Evolutionary conservation across 306 rosid species (phyloP), one percentile per base, ranked within the genome.

Genomic region (Vigna reflexopilosa): DNA sequence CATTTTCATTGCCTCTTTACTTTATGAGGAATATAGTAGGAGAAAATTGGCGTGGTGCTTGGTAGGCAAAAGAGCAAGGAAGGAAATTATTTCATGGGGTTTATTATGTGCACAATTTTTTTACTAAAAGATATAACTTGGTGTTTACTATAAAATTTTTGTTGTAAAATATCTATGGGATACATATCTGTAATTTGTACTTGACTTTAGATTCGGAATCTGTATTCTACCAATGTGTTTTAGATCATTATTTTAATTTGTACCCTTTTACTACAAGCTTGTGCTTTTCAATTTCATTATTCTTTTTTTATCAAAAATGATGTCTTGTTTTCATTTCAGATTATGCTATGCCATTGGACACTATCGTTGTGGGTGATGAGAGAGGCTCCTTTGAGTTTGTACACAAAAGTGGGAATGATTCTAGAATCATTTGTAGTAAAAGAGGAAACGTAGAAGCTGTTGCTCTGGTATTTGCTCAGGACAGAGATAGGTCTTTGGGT

Each of bases 311-410:
- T 66, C 13, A 3, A 63, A 51, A 80, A 7, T 59, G 30, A 59
- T 28, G n/a, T 74, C 49, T 52, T 57, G 34, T 65, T 44, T 9
- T 52, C 69, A n/a, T 72, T 76, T 66, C 89, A 93, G 98, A 93
- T 84, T 82, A 85, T 81, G 85, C 91, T 77, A 85, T 93, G 92
- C 94, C 93, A 4, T 67, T 19, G 83, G 94, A 90, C 78, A 89
- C 98, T 6, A 73, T 87, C 73, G 85, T 94, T 65, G 93, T 90
- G 67, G 98, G 98, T 59, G 90, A 90, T 71, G 96, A 87, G 82
- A 84, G 87, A 77, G 84, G 93, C 62, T 61, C 82, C 74, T 84
- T 89, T 80, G 15, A 72, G 76, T 84, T 89, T 80, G 15, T 75
- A 54, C 88, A 77, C 80, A 77, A 28, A 83, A 83, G 88, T 55